These are phyloP conservation scores for Nepenthes alata DNA, from an alignment of 179 eudicot genomes.

Conservation along the genomic window DNA sequence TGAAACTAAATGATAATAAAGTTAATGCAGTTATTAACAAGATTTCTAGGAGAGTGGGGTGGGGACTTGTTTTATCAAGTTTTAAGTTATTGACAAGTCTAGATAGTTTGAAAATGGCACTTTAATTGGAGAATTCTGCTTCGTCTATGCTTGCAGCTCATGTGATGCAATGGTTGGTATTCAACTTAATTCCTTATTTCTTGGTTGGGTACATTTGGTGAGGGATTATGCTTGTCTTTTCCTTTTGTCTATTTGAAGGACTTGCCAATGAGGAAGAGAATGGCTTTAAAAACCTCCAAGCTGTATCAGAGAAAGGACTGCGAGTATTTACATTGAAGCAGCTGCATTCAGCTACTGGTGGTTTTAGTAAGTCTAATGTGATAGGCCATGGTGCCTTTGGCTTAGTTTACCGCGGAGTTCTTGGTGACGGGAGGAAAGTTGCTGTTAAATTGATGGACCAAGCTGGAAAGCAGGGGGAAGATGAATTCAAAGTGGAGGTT, in stretches of 20 bases:
- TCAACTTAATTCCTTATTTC: neutral
- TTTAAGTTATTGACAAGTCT: too few relatives aligned
- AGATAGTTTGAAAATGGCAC: too few relatives aligned
- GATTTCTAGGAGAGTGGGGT: too few relatives aligned
- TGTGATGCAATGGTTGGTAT: too few relatives aligned
- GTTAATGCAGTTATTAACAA: too few relatives aligned
- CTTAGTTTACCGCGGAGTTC: constrained; percentile 70
- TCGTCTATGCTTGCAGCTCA: too few relatives aligned
- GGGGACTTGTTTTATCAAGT: too few relatives aligned
- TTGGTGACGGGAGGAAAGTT: constrained; percentile 67
- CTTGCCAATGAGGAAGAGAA: constrained; percentile 37
- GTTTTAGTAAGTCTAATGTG: constrained; percentile 76
- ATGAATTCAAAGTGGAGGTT: constrained; percentile 89
- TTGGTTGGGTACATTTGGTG: too few relatives aligned
- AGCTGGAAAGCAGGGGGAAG: constrained; percentile 90
- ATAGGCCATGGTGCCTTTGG: constrained; percentile 94
- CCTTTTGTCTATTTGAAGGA: constrained; percentile 37
- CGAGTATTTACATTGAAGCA: constrained; percentile 74
- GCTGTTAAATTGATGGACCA: constrained; percentile 85
- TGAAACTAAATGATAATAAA: too few relatives aligned
- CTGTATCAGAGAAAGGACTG: constrained; percentile 57
- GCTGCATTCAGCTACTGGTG: constrained; percentile 70
- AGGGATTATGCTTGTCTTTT: neutral
- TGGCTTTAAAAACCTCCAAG: constrained; percentile 29
- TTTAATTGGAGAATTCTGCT: too few relatives aligned